Conservation (phyloP, 768 basidiomycete species). For the Lanmaoa rubissima region DNA sequence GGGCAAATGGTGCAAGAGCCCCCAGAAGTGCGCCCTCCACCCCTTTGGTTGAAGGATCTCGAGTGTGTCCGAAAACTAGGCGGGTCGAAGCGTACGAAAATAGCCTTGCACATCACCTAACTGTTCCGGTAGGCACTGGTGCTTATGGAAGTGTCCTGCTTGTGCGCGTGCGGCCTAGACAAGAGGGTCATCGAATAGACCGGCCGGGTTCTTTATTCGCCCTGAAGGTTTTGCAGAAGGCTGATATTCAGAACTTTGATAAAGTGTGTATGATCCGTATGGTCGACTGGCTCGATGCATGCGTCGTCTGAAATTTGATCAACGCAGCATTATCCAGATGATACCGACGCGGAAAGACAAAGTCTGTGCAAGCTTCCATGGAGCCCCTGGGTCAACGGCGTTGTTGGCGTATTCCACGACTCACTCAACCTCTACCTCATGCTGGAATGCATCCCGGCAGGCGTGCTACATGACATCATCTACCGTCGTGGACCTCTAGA, state of each 20-base stretch:
- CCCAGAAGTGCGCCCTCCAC: conserved; percentile 36
- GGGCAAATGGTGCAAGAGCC: conserved; percentile 27
- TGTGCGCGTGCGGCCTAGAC: conserved; percentile 34
- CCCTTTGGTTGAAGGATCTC: conserved; percentile 38
- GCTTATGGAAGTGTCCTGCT: conserved; percentile 42
- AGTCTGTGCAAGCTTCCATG: conserved; percentile 44
- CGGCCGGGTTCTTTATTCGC: conserved; percentile 41
- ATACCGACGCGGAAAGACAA: conserved; percentile 42
- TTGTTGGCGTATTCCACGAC: conserved; percentile 48
- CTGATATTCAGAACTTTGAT: conserved; percentile 33
- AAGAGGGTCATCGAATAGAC: conserved; percentile 33
- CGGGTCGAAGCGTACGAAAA: conserved; percentile 7
- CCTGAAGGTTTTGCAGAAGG: conserved; percentile 43
- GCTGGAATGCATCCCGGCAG: conserved; percentile 49
- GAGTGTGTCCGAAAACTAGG: conserved; percentile 44
- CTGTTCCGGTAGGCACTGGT: conserved; percentile 37
- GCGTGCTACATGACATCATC: conserved; percentile 41
- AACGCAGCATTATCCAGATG: conserved; percentile 24
- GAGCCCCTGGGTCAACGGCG: conserved; percentile 52
- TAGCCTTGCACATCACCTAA: conserved; percentile 1
- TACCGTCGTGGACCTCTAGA: conserved; percentile 32
- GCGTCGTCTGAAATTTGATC: background rate
- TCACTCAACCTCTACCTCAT: conserved; percentile 46
- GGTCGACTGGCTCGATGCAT: background rate
- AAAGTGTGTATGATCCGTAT: conserved; percentile 18